These are phyloP conservation scores for Colletotrichum costaricense DNA, from an alignment of 2,329 filamentous ascomycete genomes.

Conservation along the genomic window DNA sequence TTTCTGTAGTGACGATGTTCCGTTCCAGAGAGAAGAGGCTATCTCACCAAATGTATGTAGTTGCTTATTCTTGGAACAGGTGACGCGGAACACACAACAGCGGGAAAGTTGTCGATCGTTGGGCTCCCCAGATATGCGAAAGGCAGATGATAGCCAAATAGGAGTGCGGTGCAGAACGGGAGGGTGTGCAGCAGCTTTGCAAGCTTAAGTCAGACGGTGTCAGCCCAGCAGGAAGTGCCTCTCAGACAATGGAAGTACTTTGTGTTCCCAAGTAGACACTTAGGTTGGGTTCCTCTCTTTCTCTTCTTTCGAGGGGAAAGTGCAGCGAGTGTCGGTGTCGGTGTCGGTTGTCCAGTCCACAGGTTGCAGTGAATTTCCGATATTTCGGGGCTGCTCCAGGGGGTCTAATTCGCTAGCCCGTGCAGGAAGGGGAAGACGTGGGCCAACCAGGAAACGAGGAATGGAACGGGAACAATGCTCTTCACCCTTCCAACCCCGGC, in stretches of 20 bases:
- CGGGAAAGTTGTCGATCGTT: slow-evolving; percentile 29
- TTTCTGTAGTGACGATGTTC: slow-evolving; percentile 31
- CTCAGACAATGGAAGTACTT: not conserved
- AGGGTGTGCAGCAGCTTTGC: slow-evolving; percentile 30
- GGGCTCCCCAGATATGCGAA: slow-evolving; percentile 23
- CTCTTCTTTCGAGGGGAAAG: not conserved
- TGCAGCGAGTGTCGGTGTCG: slow-evolving; percentile 18
- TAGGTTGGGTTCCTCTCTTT: no score
- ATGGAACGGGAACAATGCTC: slow-evolving; percentile 28
- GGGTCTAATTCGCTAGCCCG: slow-evolving; percentile 21
- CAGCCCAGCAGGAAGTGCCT: slow-evolving; percentile 26
- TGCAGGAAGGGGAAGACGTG: slow-evolving; percentile 7
- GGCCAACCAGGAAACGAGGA: slow-evolving; percentile 26
- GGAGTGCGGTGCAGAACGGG: slow-evolving; percentile 30
- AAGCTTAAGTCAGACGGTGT: slow-evolving; percentile 33
- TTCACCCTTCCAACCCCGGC: not conserved
- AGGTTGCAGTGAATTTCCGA: slow-evolving; percentile 34
- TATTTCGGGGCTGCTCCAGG: slow-evolving; percentile 31
- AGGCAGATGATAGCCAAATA: slow-evolving; percentile 14
- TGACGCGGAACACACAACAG: slow-evolving; percentile 24
- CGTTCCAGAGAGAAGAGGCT: slow-evolving; percentile 27
- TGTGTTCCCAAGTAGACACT: no score
- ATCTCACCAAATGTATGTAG: slow-evolving; percentile 20
- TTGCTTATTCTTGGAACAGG: slow-evolving; percentile 30
- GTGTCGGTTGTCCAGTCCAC: slow-evolving; percentile 35